Evolutionary conservation across 805 yeast genomes (phyloP).

Genomic region (Cyberlindnera americana): DNA sequence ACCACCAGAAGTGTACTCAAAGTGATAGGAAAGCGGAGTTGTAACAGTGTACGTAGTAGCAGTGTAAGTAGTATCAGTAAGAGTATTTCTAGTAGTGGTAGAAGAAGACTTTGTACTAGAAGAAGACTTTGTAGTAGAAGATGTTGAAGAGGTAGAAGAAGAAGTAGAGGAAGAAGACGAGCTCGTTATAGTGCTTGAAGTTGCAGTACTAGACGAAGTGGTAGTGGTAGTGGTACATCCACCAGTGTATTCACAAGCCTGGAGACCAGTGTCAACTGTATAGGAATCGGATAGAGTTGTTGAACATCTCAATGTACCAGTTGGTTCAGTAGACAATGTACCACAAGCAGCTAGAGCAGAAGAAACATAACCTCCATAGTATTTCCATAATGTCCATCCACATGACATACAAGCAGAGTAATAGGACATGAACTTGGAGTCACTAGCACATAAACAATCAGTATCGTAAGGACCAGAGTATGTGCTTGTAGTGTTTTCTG

Average conservation of each 20-base stretch:
- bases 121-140: slow-evolving; percentile 2
- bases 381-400: slow-evolving; percentile 35
- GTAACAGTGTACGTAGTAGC: slow-evolving; percentile 15
- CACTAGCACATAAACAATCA: slow-evolving; percentile 20
- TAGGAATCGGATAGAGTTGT: slow-evolving; percentile 19
- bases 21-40: slow-evolving; percentile 11
- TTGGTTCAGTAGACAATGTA: slow-evolving; percentile 28
- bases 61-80: slow-evolving; percentile 3
- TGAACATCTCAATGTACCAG: slow-evolving; percentile 29
- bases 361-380: slow-evolving; percentile 28
- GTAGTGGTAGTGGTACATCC: slow-evolving; percentile 9
- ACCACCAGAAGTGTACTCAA: slow-evolving; percentile 8
- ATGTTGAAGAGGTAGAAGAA: neutral
- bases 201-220: slow-evolving; percentile 11
- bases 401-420: slow-evolving; percentile 31
- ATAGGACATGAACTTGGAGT: slow-evolving; percentile 21
- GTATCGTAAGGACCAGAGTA: slow-evolving; percentile 19
- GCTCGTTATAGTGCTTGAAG: slow-evolving; percentile 8
- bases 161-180: slow-evolving; percentile 13
- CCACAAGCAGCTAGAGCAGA: slow-evolving; percentile 27
- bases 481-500: slow-evolving; percentile 11
- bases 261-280: slow-evolving; percentile 4
- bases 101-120: slow-evolving; percentile 4
- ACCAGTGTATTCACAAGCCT: slow-evolving; percentile 12
- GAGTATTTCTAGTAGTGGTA: slow-evolving; percentile 5